Evolutionary conservation across 208 protist genomes (phyloP), one percentile per base, ranked within the genome.

Genomic region (Angomonas ambiguus): DNA sequence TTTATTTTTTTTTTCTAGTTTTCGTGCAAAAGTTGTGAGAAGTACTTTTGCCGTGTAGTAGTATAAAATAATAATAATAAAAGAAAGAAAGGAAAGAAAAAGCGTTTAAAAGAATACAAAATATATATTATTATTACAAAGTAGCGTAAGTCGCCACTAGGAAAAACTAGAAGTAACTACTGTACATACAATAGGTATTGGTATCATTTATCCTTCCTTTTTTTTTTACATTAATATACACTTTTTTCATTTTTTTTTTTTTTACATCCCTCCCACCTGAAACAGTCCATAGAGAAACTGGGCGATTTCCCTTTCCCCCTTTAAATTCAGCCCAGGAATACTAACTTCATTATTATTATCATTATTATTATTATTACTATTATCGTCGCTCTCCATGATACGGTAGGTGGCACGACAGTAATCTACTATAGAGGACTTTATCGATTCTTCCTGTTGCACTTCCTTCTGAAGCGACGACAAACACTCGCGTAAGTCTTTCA

Each of bases 161-260:
- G n/a, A n/a, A n/a, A n/a, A n/a, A n/a, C n/a, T n/a, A n/a, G n/a
- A n/a, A n/a, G n/a, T n/a, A n/a, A n/a, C n/a, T n/a, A n/a, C n/a
- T n/a, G n/a, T n/a, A n/a, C n/a, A n/a, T n/a, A n/a, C n/a, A n/a
- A n/a, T n/a, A n/a, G n/a, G n/a, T n/a, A n/a, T n/a, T n/a, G n/a
- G n/a, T n/a, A n/a, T n/a, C n/a, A n/a, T n/a, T n/a, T n/a, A n/a
- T n/a, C n/a, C n/a, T n/a, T n/a, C n/a, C n/a, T n/a, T n/a, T n/a
- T n/a, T n/a, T n/a, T 45, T 13, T 8, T 30, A 56, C 6, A 56
- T 8, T 28, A 27, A 56, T 18, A 56, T 8, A 56, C 6, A 56
- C 6, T 22, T 18, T 56, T 18, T 56, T 22, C 24, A 56, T 56
- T 56, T 56, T 56, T 56, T 56, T 56, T 56, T 56, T 56, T 13